Conservation (phyloP, 2,329 filamentous ascomycete genomes). For the Microdochium nivale region DNA sequence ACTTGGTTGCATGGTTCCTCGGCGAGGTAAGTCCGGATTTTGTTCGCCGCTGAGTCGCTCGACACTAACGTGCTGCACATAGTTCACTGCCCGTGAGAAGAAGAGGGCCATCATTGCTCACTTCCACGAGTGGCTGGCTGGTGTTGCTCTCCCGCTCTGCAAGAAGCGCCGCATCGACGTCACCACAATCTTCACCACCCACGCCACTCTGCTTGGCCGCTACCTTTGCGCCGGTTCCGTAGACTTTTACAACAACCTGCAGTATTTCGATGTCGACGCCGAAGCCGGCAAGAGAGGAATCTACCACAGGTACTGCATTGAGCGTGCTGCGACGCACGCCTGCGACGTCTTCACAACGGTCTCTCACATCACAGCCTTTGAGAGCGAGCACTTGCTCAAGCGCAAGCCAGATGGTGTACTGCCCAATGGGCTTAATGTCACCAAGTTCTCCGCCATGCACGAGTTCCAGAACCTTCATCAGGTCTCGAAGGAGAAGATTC, state of each 20-base stretch:
- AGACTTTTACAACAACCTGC: constrained; percentile 98
- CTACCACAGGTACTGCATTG: constrained; percentile 97
- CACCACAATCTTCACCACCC: constrained; percentile 97
- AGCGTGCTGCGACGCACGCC: constrained; percentile 83
- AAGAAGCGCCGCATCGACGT: constrained; percentile 94
- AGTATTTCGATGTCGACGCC: constrained; percentile 91
- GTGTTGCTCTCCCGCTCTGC: constrained; percentile 82
- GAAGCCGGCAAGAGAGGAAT: constrained; percentile 97
- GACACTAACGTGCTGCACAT: background rate
- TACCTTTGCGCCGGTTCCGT: constrained; percentile 97
- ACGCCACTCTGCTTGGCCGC: constrained; percentile 87
- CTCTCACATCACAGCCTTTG: constrained; percentile 96
- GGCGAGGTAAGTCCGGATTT: constrained; percentile 63
- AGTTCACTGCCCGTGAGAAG: constrained; percentile 94
- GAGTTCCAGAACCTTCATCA: constrained; percentile 98
- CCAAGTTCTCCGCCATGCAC: constrained; percentile 96
- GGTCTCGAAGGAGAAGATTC: constrained; percentile 94
- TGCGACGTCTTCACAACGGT: constrained; percentile 98
- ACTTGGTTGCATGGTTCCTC: constrained; percentile 94
- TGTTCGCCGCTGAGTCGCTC: background rate
- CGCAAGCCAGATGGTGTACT: constrained; percentile 94
- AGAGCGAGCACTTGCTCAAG: constrained; percentile 95
- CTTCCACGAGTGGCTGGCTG: constrained; percentile 97
- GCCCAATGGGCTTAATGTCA: constrained; percentile 95
- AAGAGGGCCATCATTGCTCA: constrained; percentile 89